phyloP scores from a whole-genome alignment of 352 stramenopile genomes.

The Globisporangium takayamanum region DNA sequence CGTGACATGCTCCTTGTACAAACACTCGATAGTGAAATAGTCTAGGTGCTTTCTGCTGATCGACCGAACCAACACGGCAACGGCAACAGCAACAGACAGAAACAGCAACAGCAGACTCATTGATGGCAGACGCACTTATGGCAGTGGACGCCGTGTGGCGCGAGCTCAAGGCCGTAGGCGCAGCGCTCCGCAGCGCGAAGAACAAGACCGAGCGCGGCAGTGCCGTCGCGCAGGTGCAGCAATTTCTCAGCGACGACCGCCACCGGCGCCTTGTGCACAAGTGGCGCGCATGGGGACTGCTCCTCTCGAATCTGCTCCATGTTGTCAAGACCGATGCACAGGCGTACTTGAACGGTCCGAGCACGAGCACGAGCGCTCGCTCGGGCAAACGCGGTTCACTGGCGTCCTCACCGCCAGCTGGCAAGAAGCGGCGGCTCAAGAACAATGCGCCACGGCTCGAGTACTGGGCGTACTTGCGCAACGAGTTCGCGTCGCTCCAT shows the following conservation, averaged over 20 bases:
- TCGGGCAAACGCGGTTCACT: background rate
- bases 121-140: background rate
- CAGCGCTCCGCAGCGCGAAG: constrained; percentile 36
- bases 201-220: constrained; percentile 24
- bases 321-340: constrained; percentile 44
- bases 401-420: background rate
- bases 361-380: background rate
- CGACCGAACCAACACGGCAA: too few relatives aligned
- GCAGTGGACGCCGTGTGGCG: constrained; percentile 32
- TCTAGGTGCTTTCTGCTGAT: too few relatives aligned
- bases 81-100: too few relatives aligned
- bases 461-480: constrained; percentile 57
- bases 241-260: constrained; percentile 43
- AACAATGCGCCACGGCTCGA: constrained; percentile 29
- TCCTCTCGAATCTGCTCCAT: constrained; percentile 44
- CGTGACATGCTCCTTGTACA: too few relatives aligned
- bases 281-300: constrained; percentile 62
- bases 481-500: constrained; percentile 54
- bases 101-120: background rate
- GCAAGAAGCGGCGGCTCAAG: constrained; percentile 24
- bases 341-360: constrained; percentile 22
- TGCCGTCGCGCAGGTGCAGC: constrained; percentile 33
- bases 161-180: constrained; percentile 37
- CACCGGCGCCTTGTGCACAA: constrained; percentile 54
- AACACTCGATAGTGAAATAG: too few relatives aligned